Conservation (phyloP, 2,329 filamentous ascomycete species). For the Pyrenophora seminiperda region DNA sequence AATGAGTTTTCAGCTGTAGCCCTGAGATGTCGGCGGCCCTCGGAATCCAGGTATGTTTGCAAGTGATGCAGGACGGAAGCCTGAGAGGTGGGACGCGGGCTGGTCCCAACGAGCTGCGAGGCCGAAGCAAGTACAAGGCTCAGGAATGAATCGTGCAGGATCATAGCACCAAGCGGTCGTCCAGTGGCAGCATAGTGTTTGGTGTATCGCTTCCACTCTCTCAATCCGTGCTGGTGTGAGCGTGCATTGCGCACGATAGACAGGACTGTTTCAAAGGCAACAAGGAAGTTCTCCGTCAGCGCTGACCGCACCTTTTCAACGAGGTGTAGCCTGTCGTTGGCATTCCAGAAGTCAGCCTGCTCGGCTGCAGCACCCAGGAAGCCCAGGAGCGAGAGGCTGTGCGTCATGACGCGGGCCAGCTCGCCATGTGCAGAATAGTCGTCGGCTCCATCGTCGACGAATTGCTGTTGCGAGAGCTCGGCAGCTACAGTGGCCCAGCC, state of each 20-base stretch:
- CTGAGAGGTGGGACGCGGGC: constrained; percentile 61
- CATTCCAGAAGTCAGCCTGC: constrained; percentile 79
- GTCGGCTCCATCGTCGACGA: constrained; percentile 62
- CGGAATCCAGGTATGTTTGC: constrained; percentile 25
- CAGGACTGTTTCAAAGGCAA: constrained; percentile 85
- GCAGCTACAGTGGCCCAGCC: constrained; percentile 70
- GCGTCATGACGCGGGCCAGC: constrained; percentile 68
- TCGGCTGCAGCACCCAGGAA: constrained; percentile 84
- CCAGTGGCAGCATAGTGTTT: constrained; percentile 81
- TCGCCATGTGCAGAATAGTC: constrained; percentile 56
- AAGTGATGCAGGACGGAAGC: constrained; percentile 75
- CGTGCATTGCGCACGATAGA: constrained; percentile 86
- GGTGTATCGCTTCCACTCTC: constrained; percentile 86
- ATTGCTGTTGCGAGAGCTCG: constrained; percentile 59
- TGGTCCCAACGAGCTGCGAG: constrained; percentile 70
- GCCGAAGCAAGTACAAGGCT: constrained; percentile 79
- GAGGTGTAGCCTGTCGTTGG: constrained; percentile 73
- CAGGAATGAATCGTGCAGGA: constrained; percentile 88
- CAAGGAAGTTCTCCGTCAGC: constrained; percentile 82
- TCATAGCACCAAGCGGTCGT: constrained; percentile 85
- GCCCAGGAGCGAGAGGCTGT: constrained; percentile 84
- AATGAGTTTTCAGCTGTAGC: constrained; percentile 40
- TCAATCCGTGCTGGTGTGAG: constrained; percentile 66
- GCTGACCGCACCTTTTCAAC: constrained; percentile 73
- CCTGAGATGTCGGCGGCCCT: constrained; percentile 20